Evolutionary conservation across 352 stramenopile species (phyloP).

Genomic region (Globisporangium cederbergense): DNA sequence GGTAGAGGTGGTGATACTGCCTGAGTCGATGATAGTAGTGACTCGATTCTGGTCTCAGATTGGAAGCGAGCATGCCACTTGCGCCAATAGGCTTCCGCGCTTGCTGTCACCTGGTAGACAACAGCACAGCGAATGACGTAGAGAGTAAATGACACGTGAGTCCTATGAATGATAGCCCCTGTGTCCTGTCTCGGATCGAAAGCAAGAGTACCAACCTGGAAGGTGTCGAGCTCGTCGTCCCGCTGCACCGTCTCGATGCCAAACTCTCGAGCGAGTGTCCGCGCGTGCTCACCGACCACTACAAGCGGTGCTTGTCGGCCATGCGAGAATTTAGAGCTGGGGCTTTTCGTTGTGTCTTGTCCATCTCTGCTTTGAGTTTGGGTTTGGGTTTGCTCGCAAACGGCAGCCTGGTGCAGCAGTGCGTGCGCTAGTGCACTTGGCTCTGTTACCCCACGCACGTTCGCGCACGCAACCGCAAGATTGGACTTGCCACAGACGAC

Average conservation of each 20-base stretch:
- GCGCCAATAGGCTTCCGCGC: slow-evolving; percentile 29
- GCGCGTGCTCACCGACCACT: slow-evolving; percentile 44
- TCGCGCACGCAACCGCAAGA: slow-evolving; percentile 39
- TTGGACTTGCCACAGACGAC: slow-evolving; percentile 40
- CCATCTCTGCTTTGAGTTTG: not conserved
- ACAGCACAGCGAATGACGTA: not conserved
- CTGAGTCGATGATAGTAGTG: not conserved
- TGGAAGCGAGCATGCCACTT: slow-evolving; percentile 46
- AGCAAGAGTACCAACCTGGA: slow-evolving; percentile 30
- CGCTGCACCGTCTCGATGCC: slow-evolving; percentile 33
- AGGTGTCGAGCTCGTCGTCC: slow-evolving; percentile 24
- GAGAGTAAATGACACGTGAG: not conserved
- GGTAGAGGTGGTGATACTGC: too few relatives aligned
- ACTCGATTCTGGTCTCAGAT: not conserved
- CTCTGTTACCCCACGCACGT: slow-evolving; percentile 40
- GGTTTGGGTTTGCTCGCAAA: not conserved
- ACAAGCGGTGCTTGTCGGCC: slow-evolving; percentile 56
- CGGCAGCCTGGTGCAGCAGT: slow-evolving; percentile 32
- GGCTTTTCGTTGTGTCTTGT: not conserved
- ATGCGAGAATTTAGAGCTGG: slow-evolving; percentile 20
- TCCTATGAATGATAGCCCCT: too few relatives aligned
- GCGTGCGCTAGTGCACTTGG: slow-evolving; percentile 41
- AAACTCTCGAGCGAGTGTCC: slow-evolving; percentile 27
- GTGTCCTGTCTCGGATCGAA: not conserved
- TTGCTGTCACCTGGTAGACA: slow-evolving; percentile 9